Conservation (phyloP, 2,329 filamentous ascomycete species). For the Tolypocladium ophioglossoides region DNA sequence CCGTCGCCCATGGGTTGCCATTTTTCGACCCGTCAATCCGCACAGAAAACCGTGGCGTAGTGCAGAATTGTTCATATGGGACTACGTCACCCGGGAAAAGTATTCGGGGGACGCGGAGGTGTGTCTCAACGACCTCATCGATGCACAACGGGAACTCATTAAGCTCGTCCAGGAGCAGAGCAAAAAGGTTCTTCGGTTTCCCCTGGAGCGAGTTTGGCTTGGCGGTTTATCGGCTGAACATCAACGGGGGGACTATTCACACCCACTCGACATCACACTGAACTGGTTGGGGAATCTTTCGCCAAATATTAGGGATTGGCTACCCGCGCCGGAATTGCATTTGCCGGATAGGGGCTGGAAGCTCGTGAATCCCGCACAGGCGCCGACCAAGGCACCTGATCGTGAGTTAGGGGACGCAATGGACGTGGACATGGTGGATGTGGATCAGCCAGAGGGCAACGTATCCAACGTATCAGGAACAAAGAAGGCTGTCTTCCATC, state of each 20-base stretch:
- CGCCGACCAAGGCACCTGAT: background rate
- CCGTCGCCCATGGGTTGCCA: constrained; percentile 40
- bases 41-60: constrained; percentile 17
- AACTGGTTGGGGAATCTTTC: constrained; percentile 23
- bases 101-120: constrained; percentile 9
- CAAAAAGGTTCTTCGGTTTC: constrained; percentile 14
- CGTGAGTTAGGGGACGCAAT: background rate
- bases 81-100: constrained; percentile 21
- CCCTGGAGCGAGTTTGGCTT: constrained; percentile 34
- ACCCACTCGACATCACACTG: constrained; percentile 33
- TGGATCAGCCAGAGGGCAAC: constrained; percentile 9
- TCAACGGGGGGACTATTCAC: constrained; percentile 8
- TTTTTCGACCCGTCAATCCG: constrained; percentile 33
- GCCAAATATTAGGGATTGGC: constrained; percentile 16
- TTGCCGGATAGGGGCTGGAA: constrained; percentile 28
- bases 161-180: constrained; percentile 19
- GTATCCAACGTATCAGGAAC: constrained; percentile 7
- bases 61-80: constrained; percentile 46
- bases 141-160: constrained; percentile 35
- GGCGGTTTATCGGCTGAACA: constrained; percentile 20
- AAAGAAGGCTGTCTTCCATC: constrained; percentile 33
- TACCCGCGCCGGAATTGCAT: constrained; percentile 22
- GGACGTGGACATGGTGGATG: constrained; percentile 9
- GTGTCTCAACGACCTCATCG: constrained; percentile 25
- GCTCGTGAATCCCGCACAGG: constrained; percentile 12